Evolutionary conservation across 345 rosid species (phyloP), one percentile per base, ranked within the genome.

Genomic region (Arabis hirsuta): DNA sequence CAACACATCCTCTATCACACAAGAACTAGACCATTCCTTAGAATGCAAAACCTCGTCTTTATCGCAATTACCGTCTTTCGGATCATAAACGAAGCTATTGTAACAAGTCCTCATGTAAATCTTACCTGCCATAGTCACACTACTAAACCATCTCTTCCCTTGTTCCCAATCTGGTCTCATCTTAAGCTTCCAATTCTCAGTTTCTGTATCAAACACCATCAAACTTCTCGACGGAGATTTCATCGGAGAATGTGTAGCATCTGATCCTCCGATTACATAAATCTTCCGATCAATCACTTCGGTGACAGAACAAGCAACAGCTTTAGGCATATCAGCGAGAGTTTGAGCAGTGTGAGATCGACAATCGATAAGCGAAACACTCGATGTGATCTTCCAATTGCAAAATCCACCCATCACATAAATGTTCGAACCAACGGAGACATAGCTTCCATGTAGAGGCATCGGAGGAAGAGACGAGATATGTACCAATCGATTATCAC

Each of bases 71-170:
- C 12, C 41, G 8, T 42, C 12, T 3, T 0, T 27, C 0, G 62
- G 78, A n/a, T 74, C 67, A 6, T 31, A 67, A n/a, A 74, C 68
- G 3, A 74, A 67, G 67, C 73, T 74, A 22, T 34, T 74, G 22
- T 66, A 58, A 6, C 13, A 32, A 31, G 55, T 67, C 67, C 67
- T 67, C 78, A 74, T 67, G 41, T 74, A 74, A 9, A 74, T 67
- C 62, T 74, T 67, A 41, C 67, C 78, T 20, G 29, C 62, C 24
- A 74, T 59, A 0, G 7, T 55, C 55, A 74, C 78, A 34, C 78
- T 67, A 7, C 73, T 32, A 34, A 58, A 43, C 78, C 78, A 74
- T 9, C 14, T 60, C 2, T 67, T 74, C 41, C 73, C 73, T 22
- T 13, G 41, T 48, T 74, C 73, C 67, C 67, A 60, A 31, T 74